Conservation (phyloP, 306 rosid genomes). For the Argentina anserina region DNA sequence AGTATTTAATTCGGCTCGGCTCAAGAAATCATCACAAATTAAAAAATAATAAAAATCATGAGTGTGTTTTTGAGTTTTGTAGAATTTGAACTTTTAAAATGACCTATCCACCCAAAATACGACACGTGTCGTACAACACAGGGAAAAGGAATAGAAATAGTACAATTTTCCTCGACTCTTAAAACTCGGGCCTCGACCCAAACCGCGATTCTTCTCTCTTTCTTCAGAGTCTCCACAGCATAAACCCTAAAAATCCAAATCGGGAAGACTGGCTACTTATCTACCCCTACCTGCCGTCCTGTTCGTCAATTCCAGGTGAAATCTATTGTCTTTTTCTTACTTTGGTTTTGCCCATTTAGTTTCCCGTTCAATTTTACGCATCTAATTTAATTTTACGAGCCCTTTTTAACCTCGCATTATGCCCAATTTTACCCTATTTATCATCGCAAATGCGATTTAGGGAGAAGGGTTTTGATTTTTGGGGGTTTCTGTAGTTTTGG, state of each 20-base stretch:
- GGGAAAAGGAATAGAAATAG: not conserved
- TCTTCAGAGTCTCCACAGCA: not conserved
- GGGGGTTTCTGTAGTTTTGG: not conserved
- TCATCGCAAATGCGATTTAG: not conserved
- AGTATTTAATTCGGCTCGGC: too few species aligned
- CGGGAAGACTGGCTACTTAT: not conserved
- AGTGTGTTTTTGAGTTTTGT: too few species aligned
- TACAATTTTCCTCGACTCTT: not conserved
- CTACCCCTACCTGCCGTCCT: not conserved
- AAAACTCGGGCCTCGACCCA: not conserved
- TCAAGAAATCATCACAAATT: too few species aligned
- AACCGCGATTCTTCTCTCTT: not conserved
- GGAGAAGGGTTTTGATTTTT: not conserved
- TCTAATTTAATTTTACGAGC: not conserved
- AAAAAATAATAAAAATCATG: too few species aligned
- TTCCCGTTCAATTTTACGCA: not conserved
- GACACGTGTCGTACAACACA: not conserved
- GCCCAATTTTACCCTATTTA: not conserved
- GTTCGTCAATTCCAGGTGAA: conserved; percentile 5
- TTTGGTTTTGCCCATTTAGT: not conserved
- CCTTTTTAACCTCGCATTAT: not conserved
- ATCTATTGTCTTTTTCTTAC: not conserved
- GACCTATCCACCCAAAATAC: not conserved
- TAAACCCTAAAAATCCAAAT: conserved; percentile 22
- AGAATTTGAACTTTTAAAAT: too few species aligned